Evolutionary conservation across 345 rosid genomes (phyloP).

Genomic region (Bruguiera gymnorhiza): DNA sequence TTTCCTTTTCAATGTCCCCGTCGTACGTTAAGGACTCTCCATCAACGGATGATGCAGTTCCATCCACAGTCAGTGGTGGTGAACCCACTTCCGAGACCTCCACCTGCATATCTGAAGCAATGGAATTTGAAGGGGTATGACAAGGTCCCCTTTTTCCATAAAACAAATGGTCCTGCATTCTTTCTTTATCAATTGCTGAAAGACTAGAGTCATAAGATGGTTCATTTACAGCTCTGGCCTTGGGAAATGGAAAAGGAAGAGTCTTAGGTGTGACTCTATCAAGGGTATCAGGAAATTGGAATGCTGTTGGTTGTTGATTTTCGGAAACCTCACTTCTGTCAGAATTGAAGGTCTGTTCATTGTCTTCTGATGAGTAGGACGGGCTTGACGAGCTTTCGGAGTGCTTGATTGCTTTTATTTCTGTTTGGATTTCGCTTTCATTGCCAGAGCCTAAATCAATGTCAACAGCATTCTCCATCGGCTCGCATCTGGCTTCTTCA

Average conservation of each 20-base stretch:
- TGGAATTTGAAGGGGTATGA: slow-evolving; percentile 58
- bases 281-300: slow-evolving; percentile 18
- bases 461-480: slow-evolving; percentile 4
- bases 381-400: slow-evolving; percentile 27
- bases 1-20: slow-evolving; percentile 46
- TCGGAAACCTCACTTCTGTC: slow-evolving; percentile 14
- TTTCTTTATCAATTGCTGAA: slow-evolving; percentile 33
- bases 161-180: slow-evolving; percentile 40
- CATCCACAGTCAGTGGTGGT: slow-evolving; percentile 57
- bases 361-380: slow-evolving; percentile 34
- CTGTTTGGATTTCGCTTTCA: slow-evolving; percentile 29
- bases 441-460: slow-evolving; percentile 24
- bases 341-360: slow-evolving; percentile 21
- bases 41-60: slow-evolving; percentile 48
- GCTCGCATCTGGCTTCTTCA: slow-evolving; percentile 12
- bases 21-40: slow-evolving; percentile 52
- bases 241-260: slow-evolving; percentile 38
- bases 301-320: slow-evolving; percentile 22
- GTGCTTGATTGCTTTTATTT: slow-evolving; percentile 35
- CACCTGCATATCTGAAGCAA: slow-evolving; percentile 92
- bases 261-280: slow-evolving; percentile 26
- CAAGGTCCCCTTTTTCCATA: slow-evolving; percentile 28
- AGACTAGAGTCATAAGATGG: slow-evolving; percentile 37
- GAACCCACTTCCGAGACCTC: slow-evolving; percentile 88
- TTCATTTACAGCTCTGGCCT: slow-evolving; percentile 22